phyloP scores from a whole-genome alignment of 2,329 filamentous ascomycete species.

The Botrytis fabae region DNA sequence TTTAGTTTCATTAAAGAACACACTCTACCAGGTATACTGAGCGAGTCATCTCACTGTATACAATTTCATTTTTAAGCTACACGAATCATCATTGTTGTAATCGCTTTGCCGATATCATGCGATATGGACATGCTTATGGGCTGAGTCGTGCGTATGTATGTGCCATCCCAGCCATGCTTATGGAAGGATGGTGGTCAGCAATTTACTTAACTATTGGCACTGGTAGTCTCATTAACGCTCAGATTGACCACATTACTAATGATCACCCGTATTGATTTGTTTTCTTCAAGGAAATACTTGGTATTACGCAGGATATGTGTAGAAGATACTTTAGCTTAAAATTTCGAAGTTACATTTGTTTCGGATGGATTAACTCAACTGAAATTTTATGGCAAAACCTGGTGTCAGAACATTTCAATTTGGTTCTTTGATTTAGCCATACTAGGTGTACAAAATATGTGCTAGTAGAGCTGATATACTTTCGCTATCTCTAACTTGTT shows the following conservation, averaged over 20 bases:
- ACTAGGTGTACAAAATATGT: background rate
- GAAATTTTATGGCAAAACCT: background rate
- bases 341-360: background rate
- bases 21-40: too few species aligned
- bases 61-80: background rate
- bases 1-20: too few species aligned
- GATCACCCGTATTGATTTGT: background rate
- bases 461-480: background rate
- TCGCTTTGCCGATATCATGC: background rate
- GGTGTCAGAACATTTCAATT: accelerated
- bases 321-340: background rate
- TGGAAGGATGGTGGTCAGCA: slow-evolving; percentile 4
- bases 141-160: background rate
- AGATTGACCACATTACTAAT: background rate
- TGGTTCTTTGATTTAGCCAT: background rate
- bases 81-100: background rate
- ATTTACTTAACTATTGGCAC: background rate
- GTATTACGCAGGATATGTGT: accelerated
- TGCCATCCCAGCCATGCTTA: background rate
- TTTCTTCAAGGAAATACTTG: background rate
- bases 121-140: background rate
- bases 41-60: too few species aligned
- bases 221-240: background rate
- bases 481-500: background rate
- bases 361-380: background rate